Conservation (phyloP, 148 eudicot genomes). For the Bassia scoparia region DNA sequence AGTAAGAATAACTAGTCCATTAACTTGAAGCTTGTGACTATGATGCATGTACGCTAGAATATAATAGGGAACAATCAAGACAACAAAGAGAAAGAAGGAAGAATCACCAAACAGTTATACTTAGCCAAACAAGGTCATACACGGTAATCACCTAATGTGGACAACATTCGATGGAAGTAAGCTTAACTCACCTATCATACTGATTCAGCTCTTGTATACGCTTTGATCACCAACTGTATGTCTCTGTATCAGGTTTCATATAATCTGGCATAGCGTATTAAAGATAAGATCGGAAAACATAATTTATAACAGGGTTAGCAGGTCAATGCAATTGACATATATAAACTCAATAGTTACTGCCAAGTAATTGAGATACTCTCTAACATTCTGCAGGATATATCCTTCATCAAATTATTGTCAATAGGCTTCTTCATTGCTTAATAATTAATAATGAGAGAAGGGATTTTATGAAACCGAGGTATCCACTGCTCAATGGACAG, state of each 20-base stretch:
- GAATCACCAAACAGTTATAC: too few relatives aligned
- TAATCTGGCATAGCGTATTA: constrained; percentile 51
- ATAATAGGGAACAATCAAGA: neutral
- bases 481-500: too few relatives aligned
- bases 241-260: constrained; percentile 95
- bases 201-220: constrained; percentile 93
- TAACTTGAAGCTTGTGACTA: neutral
- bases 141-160: neutral
- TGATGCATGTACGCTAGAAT: neutral
- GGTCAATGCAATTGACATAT: neutral
- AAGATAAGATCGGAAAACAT: constrained; percentile 26
- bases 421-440: too few relatives aligned
- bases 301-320: neutral
- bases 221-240: constrained; percentile 98
- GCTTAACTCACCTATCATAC: constrained; percentile 67
- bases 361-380: too few relatives aligned
- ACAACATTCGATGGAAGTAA: constrained; percentile 8
- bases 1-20: neutral
- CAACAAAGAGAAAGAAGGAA: neutral
- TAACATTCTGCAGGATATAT: neutral
- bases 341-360: too few relatives aligned
- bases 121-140: neutral
- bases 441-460: too few relatives aligned
- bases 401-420: too few relatives aligned
- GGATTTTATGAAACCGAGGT: too few relatives aligned